Base-by-base conservation (phyloP, 2,329 filamentous ascomycete genomes). In the Monosporascus sp. region DNA sequence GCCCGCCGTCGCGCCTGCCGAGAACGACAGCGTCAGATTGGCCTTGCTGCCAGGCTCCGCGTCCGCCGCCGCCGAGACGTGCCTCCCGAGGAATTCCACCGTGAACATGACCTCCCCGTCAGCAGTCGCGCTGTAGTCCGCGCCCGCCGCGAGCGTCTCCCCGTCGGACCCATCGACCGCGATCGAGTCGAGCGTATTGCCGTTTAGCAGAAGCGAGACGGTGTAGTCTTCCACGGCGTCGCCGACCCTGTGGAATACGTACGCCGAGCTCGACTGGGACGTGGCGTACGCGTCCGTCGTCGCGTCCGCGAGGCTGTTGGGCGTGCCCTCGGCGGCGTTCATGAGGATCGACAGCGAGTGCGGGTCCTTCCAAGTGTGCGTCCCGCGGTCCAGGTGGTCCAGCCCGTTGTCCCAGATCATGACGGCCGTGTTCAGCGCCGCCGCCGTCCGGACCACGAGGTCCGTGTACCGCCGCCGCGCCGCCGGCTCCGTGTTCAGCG, bases 361-460 rank as follows among this genome's bases (percentile, higher is more conserved):
- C 0, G 71, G 67, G 56, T 85, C 82, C 19, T 76, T 70, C 79
- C 80, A 85, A 2, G 61, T 59, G 46, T 74, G 71, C 0, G 74
- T 69, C 2, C 66, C 67, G 38, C 82, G 77, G 59, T 84, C 71
- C 11, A 83, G 70, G 41, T 81, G 77, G 58, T 84, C 81, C 2
- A 72, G 63, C 0, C 82, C 81, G 54, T 84, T 85, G 61, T 85
- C 82, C 82, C 82, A 85, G 6, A 85, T 63, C 1, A 84, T 69
- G 3, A 76, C 72, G 1, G 76, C 66, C 7, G 78, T 80, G 56
- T 77, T 71, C 59, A 81, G 78, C 46, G 76, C 72, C 1, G 68
- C 71, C 0, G 78, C 76, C 0, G 73, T 76, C 27, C 74, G 74
- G 20, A 77, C 65, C 51, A 85, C 71, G 54, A 75, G 73, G 63